Evolutionary conservation across 108 stramenopile genomes (phyloP), one percentile per base, ranked within the genome.

Genomic region (Schizochytrium sp.): DNA sequence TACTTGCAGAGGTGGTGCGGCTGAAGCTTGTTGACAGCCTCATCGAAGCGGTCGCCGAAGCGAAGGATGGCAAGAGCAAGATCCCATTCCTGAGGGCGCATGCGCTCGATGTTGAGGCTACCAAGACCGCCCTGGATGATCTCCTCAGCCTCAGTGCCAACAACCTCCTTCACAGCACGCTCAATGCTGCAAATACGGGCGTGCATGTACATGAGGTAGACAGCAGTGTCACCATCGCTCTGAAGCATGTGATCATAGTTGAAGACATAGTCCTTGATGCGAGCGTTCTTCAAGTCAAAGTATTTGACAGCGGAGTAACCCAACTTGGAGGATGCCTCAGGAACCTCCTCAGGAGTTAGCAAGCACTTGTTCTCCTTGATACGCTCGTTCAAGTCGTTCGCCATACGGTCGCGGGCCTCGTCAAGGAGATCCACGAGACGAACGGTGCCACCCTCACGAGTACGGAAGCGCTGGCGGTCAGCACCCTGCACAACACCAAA

Each of bases 251-350:
- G 93, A 93, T 99, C 99, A 91, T 99, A 99, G 46, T 95, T 96
- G 92, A 99, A 99, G 87, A 96, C 95, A 95, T 99, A 99, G 90
- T 98, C 97, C 87, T 96, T 96, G 15, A 96, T 96, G 44, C 98
- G 98, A 91, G 99, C 97, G 42, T 98, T 94, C 69, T 97, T 94
- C 88, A 99, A 94, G 90, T 99, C 99, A 90, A 97, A 98, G 94
- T 99, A 99, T 95, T 99, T 99, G 88, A 99, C 98, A 17, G 98
- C 98, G 83, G 98, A 97, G 89, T 99, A 99, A 57, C 99, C 99
- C 88, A 99, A 94, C 61, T 95, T 95, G 57, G 95, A 95, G n/a
- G 99, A 98, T 17, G 97, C 95, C 46, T 92, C 91, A 41, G 93
- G 94, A 56, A 97, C 91, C 89, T 98, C 97, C 10, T 97, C 97